phyloP scores from a whole-genome alignment of 139 green algal genomes.

The Gonium pectorale region DNA sequence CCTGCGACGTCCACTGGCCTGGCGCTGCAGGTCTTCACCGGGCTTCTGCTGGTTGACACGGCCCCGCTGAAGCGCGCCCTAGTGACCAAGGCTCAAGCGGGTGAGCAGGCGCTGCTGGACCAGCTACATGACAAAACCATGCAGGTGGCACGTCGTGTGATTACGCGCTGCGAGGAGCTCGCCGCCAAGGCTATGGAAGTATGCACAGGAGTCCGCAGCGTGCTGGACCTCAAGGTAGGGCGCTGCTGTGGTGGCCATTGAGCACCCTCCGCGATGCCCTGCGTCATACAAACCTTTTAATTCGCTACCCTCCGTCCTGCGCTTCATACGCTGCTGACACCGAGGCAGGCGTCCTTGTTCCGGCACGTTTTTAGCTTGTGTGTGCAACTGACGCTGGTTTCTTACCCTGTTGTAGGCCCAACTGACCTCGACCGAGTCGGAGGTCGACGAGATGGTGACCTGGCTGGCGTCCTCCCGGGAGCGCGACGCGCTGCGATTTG shows the following conservation, averaged over 20 bases:
- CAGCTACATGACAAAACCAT: constrained; percentile 50
- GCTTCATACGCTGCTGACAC: background rate
- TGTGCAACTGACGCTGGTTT: background rate
- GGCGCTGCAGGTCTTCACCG: constrained; percentile 51
- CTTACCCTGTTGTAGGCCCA: constrained; percentile 16
- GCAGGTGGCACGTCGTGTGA: constrained; percentile 54
- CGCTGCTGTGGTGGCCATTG: too few species aligned
- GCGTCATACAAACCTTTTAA: too few species aligned
- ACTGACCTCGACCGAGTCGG: constrained; percentile 42
- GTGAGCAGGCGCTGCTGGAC: constrained; percentile 51
- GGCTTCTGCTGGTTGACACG: constrained; percentile 65
- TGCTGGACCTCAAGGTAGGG: constrained; percentile 51
- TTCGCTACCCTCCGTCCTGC: too few species aligned
- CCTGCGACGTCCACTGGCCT: background rate
- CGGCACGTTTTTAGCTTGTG: too few species aligned
- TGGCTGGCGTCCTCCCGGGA: constrained; percentile 49
- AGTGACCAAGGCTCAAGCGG: constrained; percentile 8
- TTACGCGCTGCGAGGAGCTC: constrained; percentile 57
- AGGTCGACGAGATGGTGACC: constrained; percentile 59
- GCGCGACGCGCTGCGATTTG: constrained; percentile 48
- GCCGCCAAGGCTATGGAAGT: constrained; percentile 29
- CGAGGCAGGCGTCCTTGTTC: too few species aligned
- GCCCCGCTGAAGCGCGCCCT: constrained; percentile 62
- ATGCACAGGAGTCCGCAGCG: constrained; percentile 28
- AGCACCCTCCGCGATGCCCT: too few species aligned